phyloP scores from a whole-genome alignment of 176 grass and related monocot species.

The Melocanna baccifera region DNA sequence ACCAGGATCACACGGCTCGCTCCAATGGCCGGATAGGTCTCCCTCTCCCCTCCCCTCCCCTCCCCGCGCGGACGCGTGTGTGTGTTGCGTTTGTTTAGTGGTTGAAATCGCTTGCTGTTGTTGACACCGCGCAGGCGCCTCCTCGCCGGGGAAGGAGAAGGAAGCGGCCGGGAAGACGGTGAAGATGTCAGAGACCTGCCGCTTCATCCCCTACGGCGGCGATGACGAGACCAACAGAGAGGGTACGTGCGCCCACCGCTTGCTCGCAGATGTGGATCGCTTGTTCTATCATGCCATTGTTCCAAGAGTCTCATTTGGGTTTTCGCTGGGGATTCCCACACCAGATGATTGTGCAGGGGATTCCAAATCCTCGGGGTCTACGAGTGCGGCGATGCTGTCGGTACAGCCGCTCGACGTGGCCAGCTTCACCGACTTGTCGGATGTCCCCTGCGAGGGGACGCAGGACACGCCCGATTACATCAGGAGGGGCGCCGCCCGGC shows the following conservation, averaged over 20 bases:
- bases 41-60: too few relatives aligned
- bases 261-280: background rate
- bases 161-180: slow-evolving; percentile 30
- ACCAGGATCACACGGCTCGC: background rate
- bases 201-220: slow-evolving; percentile 28
- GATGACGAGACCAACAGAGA: background rate
- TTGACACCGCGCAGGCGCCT: background rate
- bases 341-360: background rate
- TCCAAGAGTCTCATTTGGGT: background rate
- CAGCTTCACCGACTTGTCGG: background rate
- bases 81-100: background rate
- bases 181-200: slow-evolving; percentile 35
- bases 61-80: too few relatives aligned
- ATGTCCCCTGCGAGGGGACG: slow-evolving; percentile 29
- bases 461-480: slow-evolving; percentile 82
- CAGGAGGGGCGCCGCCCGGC: slow-evolving; percentile 41
- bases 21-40: background rate
- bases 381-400: background rate
- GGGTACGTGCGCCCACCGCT: slow-evolving; percentile 10
- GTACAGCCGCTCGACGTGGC: background rate
- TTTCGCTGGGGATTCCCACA: too few relatives aligned
- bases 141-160: background rate
- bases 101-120: background rate
- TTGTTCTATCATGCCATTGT: background rate
- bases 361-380: background rate